A percentile compares a stretch with the other conserved stretches of the same genome.
These are phyloP conservation scores for Trametes meyenii DNA, from an alignment of 768 basidiomycete species.

Conservation along the genomic window DNA sequence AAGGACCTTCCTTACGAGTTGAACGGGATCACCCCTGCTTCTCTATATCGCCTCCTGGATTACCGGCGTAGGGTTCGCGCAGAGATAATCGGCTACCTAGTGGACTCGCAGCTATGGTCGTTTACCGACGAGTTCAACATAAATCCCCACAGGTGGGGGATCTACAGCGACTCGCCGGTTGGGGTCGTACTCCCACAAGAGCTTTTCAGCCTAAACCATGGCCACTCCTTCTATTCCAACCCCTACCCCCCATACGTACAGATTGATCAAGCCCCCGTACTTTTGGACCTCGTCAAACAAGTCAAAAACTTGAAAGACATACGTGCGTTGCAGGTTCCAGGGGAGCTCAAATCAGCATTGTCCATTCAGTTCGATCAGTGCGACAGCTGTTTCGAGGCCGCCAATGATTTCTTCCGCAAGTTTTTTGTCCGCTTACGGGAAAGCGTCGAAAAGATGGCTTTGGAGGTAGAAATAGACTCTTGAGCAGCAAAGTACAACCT, in stretches of 20 bases:
- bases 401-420: too few relatives aligned
- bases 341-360: too few relatives aligned
- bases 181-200: neutral
- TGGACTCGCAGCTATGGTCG: neutral
- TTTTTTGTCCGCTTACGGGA: too few relatives aligned
- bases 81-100: neutral
- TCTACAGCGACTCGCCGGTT: neutral
- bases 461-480: too few relatives aligned
- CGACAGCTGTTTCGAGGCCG: too few relatives aligned
- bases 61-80: neutral
- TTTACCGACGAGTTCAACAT: neutral
- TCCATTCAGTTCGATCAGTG: too few relatives aligned
- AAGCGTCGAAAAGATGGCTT: too few relatives aligned
- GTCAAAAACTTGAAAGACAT: slow-evolving; percentile 3
- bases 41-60: neutral
- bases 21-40: neutral
- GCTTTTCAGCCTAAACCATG: neutral
- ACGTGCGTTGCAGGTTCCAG: slow-evolving; percentile 20
- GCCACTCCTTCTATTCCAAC: too few relatives aligned
- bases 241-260: too few relatives aligned
- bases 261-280: too few relatives aligned
- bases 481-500: too few relatives aligned
- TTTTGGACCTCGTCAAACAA: neutral
- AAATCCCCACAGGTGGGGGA: neutral
- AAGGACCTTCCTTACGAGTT: neutral